Percentiles rank a stretch among this genome's conserved stretches.
Evolutionary conservation across 2,329 filamentous ascomycete species (phyloP).

Genomic region (Calonectria hongkongensis): DNA sequence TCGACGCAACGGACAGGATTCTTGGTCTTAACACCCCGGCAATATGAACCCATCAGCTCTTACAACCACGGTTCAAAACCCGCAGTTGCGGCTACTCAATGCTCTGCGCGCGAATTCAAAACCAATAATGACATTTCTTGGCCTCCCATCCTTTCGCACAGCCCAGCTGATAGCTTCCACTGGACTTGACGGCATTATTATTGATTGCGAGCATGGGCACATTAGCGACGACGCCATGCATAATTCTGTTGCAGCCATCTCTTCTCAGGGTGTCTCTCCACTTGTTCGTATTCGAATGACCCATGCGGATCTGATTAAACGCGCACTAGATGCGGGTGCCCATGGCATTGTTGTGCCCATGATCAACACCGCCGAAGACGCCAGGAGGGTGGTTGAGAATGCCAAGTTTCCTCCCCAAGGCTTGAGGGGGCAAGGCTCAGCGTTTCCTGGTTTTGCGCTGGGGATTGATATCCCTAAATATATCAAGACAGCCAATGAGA

Average conservation of each 20-base stretch:
- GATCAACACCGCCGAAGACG: constrained; percentile 65
- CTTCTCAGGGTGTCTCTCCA: constrained; percentile 58
- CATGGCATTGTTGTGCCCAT: constrained; percentile 67
- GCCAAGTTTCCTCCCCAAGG: constrained; percentile 67
- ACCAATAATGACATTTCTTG: constrained; percentile 70
- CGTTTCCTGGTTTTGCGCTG: constrained; percentile 63
- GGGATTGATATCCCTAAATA: constrained; percentile 63
- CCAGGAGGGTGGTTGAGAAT: constrained; percentile 60
- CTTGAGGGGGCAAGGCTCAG: constrained; percentile 65
- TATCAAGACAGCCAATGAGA: constrained; percentile 65
- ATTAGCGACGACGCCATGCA: constrained; percentile 66
- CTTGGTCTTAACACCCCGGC: background rate
- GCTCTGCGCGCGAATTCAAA: constrained; percentile 61
- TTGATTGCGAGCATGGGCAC: constrained; percentile 66
- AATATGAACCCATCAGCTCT: constrained; percentile 29
- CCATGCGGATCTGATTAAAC: constrained; percentile 61
- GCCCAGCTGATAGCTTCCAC: constrained; percentile 70
- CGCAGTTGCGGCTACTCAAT: constrained; percentile 66
- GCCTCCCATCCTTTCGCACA: constrained; percentile 66
- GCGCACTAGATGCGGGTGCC: constrained; percentile 66
- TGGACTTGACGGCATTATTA: constrained; percentile 68
- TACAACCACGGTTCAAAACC: constrained; percentile 60
- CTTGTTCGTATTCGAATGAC: constrained; percentile 62
- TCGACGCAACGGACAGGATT: too few relatives aligned
- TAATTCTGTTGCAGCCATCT: constrained; percentile 66